phyloP scores from a whole-genome alignment of 352 stramenopile species.

The Phytopythium montanum region DNA sequence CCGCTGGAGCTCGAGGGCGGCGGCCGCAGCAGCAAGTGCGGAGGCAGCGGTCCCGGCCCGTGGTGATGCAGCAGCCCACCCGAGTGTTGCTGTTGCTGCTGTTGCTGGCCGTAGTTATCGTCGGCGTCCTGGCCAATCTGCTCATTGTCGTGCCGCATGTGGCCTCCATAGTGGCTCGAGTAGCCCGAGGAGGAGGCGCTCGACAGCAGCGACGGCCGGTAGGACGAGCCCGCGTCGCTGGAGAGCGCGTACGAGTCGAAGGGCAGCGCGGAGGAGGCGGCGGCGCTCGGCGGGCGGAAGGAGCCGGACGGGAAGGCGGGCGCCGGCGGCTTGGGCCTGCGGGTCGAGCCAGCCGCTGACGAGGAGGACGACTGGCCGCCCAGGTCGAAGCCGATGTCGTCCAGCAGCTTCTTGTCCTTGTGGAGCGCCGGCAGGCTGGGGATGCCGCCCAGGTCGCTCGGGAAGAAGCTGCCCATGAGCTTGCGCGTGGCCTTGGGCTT shows the following conservation, averaged over 20 bases:
- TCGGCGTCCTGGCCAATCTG: conserved; percentile 1
- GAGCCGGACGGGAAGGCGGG: conserved; percentile 19
- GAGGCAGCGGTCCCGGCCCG: conserved; percentile 13
- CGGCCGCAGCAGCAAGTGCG: conserved; percentile 58
- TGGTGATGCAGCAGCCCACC: conserved; percentile 25
- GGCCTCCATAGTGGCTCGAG: conserved; percentile 10
- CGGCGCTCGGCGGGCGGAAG: not conserved
- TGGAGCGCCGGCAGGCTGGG: conserved; percentile 29
- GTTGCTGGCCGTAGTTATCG: conserved; percentile 22
- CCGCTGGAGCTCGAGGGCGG: conserved; percentile 37
- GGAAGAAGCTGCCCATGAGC: conserved; percentile 34
- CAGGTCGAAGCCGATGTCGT: conserved; percentile 14
- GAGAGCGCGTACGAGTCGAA: conserved; percentile 17
- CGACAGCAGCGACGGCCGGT: conserved; percentile 6
- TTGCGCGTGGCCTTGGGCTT: conserved; percentile 42
- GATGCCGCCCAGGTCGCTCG: conserved; percentile 16
- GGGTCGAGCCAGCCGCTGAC: not conserved
- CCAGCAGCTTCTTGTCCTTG: conserved; percentile 38
- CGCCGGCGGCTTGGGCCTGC: not conserved
- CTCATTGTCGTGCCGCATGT: not conserved
- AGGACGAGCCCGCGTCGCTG: conserved; percentile 9
- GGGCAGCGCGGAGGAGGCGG: conserved; percentile 13
- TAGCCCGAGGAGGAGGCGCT: not conserved
- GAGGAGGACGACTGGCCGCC: not conserved
- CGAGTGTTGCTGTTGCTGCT: conserved; percentile 26